Conservation (phyloP, 139 green algal species). For the Raphidocelis subcapitata region DNA sequence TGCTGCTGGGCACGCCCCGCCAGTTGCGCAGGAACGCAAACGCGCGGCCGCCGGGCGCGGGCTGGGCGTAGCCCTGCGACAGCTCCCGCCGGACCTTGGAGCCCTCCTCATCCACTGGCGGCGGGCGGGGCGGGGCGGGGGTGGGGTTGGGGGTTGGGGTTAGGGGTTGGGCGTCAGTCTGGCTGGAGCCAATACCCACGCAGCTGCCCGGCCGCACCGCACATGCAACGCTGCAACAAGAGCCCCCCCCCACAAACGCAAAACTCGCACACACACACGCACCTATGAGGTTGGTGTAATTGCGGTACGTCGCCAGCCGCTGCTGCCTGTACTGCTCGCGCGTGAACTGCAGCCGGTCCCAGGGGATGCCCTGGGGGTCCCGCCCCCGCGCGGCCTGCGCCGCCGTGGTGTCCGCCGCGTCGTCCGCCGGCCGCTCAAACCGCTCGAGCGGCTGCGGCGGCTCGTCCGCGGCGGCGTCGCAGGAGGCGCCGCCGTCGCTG, state of each 20-base stretch:
- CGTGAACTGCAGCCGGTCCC: constrained; percentile 77
- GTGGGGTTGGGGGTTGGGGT: background rate
- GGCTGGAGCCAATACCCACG: background rate
- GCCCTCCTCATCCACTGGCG: background rate
- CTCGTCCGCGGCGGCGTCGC: too few relatives aligned
- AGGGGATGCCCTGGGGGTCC: constrained; percentile 79
- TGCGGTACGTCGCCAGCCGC: constrained; percentile 71
- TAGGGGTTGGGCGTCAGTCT: background rate
- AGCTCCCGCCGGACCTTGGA: background rate
- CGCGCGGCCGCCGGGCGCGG: background rate
- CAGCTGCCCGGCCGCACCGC: background rate
- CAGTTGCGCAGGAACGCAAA: constrained; percentile 77
- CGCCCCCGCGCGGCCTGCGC: constrained; percentile 10
- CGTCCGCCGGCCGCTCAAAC: constrained; percentile 23
- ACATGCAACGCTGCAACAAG: background rate
- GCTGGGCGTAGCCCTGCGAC: background rate
- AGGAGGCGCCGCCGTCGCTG: too few relatives aligned
- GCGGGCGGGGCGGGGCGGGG: background rate
- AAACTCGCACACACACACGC: background rate
- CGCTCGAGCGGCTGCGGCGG: constrained; percentile 7
- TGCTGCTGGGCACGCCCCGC: constrained; percentile 59
- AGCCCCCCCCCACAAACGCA: background rate
- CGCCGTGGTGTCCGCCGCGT: constrained; percentile 34
- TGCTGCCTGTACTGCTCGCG: constrained; percentile 46
- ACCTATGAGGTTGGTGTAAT: constrained; percentile 86